Percentiles rank a stretch among this genome's conserved stretches.
Conservation (phyloP, 2,329 filamentous ascomycete species). For the Claviceps quebecensis region DNA sequence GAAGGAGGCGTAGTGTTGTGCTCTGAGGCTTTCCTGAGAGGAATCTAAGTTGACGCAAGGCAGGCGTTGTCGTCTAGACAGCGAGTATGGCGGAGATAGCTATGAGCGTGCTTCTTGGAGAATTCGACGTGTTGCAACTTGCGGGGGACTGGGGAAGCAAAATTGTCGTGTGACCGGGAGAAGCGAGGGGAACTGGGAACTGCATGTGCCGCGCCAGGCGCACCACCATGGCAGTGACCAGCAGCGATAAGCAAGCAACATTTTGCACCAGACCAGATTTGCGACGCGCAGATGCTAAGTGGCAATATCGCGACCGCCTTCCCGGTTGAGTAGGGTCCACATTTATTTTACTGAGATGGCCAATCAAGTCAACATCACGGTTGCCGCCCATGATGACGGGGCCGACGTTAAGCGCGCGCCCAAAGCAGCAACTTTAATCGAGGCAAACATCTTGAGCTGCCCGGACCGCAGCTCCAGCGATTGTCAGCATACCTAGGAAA, state of each 20-base stretch:
- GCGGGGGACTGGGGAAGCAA: not conserved
- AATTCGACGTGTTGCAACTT: not conserved
- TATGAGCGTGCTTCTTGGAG: not conserved
- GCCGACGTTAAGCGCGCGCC: too few species aligned
- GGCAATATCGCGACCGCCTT: not conserved
- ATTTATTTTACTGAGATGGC: not conserved
- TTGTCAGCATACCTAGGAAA: not conserved
- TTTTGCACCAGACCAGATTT: not conserved
- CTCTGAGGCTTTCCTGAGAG: not conserved
- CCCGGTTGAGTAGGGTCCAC: not conserved
- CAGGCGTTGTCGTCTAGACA: not conserved
- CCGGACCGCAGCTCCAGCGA: not conserved
- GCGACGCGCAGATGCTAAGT: not conserved
- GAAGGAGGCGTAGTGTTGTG: not conserved
- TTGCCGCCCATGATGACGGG: not conserved
- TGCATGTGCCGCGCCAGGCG: not conserved
- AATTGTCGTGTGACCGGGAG: not conserved
- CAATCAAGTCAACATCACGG: not conserved
- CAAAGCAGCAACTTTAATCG: too few species aligned
- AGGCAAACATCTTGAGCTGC: not conserved
- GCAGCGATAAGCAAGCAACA: not conserved
- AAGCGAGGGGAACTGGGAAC: constrained; percentile 1
- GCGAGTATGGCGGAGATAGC: not conserved
- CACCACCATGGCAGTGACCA: not conserved
- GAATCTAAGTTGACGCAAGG: not conserved